phyloP scores from a whole-genome alignment of 2,329 filamentous ascomycete genomes.

The Hypomyces perniciosus region DNA sequence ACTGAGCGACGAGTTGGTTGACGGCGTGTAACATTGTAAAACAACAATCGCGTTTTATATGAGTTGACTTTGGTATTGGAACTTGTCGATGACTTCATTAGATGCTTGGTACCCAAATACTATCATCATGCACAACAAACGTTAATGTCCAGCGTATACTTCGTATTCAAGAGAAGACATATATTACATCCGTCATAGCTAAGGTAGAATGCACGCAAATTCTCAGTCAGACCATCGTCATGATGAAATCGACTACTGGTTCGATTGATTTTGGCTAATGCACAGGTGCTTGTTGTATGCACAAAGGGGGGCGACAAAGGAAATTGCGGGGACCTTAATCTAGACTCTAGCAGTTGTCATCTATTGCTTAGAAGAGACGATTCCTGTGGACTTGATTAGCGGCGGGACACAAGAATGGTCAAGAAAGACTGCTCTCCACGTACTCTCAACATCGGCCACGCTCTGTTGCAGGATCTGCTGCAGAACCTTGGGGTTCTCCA shows the following conservation, averaged over 20 bases:
- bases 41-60: too few relatives aligned
- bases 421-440: slow-evolving; percentile 15
- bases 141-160: neutral
- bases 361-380: slow-evolving; percentile 61
- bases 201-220: slow-evolving; percentile 9
- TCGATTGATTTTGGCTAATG: slow-evolving; percentile 50
- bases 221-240: slow-evolving; percentile 7
- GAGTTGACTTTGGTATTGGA: too few relatives aligned
- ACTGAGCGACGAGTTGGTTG: too few relatives aligned
- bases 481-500: slow-evolving; percentile 94
- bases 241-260: slow-evolving; percentile 22
- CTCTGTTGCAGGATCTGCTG: slow-evolving; percentile 98
- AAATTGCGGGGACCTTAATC: slow-evolving; percentile 36
- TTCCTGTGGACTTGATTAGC: slow-evolving; percentile 44
- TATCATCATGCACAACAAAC: neutral
- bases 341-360: slow-evolving; percentile 33
- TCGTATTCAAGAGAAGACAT: slow-evolving; percentile 5
- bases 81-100: neutral
- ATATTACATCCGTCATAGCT: slow-evolving; percentile 7
- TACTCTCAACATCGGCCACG: slow-evolving; percentile 93
- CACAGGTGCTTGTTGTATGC: slow-evolving; percentile 54
- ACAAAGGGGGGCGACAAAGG: slow-evolving; percentile 49
- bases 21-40: too few relatives aligned
- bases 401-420: too few relatives aligned
- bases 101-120: too few relatives aligned